phyloP scores from a whole-genome alignment of 345 rosid genomes.

The Camelina hispida region DNA sequence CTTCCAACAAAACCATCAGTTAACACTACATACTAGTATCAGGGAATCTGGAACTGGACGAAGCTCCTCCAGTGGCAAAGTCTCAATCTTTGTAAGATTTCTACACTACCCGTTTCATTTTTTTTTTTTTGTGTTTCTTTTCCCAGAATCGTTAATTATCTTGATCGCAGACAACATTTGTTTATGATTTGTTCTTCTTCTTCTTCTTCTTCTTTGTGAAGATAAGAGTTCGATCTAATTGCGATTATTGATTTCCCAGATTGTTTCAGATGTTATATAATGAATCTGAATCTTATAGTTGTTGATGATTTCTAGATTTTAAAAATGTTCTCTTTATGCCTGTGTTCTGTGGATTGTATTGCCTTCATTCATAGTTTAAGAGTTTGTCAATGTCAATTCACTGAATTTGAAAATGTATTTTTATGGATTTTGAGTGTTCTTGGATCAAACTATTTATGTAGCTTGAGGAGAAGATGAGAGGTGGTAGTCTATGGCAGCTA shows the following conservation, averaged over 20 bases:
- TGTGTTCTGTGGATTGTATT: conserved; percentile 20
- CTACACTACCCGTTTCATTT: neutral
- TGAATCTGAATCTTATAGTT: conserved; percentile 26
- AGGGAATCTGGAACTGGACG: conserved; percentile 36
- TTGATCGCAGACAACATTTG: conserved; percentile 19
- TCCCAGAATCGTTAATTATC: conserved; percentile 1
- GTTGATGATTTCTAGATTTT: conserved; percentile 4
- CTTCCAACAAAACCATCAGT: conserved; percentile 20
- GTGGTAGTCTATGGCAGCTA: conserved; percentile 93
- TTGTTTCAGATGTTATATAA: conserved; percentile 19
- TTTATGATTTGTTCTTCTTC: neutral
- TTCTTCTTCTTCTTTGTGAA: conserved; percentile 6
- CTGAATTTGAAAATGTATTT: neutral
- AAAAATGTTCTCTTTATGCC: conserved; percentile 11
- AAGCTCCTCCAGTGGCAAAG: conserved; percentile 33
- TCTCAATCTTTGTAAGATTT: conserved; percentile 44
- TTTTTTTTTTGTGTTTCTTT: neutral
- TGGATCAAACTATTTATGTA: conserved; percentile 40
- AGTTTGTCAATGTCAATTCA: neutral
- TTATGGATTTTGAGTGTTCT: conserved; percentile 18
- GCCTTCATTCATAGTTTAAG: neutral
- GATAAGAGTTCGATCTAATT: conserved; percentile 32
- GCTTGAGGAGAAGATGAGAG: conserved; percentile 70
- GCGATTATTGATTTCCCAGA: conserved; percentile 2
- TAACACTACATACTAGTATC: conserved; percentile 35